Evolutionary conservation across 2,329 filamentous ascomycete genomes (phyloP).

Genomic region (Fusarium humuli): DNA sequence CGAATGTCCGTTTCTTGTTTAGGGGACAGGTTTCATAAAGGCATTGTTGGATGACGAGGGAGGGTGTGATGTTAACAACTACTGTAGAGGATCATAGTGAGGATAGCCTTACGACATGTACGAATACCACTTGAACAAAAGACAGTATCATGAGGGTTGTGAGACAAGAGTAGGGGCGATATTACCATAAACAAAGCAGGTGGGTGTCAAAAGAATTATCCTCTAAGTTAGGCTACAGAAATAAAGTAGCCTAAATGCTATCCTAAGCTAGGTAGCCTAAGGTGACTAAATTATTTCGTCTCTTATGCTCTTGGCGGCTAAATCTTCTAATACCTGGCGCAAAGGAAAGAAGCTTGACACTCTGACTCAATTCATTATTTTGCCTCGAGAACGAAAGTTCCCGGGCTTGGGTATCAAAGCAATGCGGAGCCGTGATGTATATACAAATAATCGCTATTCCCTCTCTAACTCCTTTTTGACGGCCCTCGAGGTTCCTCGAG

Average conservation of each 20-base stretch:
- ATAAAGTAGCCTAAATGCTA: no score
- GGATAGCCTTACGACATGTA: conserved; percentile 45
- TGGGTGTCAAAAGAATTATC: no score
- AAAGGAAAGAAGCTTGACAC: no score
- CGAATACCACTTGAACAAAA: conserved; percentile 40
- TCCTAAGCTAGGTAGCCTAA: no score
- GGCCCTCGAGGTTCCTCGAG: neutral
- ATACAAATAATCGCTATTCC: conserved; percentile 36
- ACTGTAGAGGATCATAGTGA: conserved; percentile 15
- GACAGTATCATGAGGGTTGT: conserved; percentile 1
- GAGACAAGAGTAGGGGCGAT: neutral
- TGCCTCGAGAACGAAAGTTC: conserved; percentile 32
- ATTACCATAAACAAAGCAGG: neutral
- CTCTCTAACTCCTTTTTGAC: conserved; percentile 15
- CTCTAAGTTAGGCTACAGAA: no score
- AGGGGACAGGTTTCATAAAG: conserved; percentile 6
- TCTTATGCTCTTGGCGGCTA: no score
- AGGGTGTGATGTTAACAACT: conserved; percentile 10
- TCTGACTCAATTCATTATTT: conserved; percentile 9
- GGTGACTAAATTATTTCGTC: no score
- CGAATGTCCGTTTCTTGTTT: conserved; percentile 23
- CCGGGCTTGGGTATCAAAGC: conserved; percentile 47
- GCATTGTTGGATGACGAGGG: neutral
- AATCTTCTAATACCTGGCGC: no score
- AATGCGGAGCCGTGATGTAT: conserved; percentile 32